These are phyloP conservation scores for Amaranthus cruentus DNA, from an alignment of 148 eudicot species.

Conservation along the genomic window DNA sequence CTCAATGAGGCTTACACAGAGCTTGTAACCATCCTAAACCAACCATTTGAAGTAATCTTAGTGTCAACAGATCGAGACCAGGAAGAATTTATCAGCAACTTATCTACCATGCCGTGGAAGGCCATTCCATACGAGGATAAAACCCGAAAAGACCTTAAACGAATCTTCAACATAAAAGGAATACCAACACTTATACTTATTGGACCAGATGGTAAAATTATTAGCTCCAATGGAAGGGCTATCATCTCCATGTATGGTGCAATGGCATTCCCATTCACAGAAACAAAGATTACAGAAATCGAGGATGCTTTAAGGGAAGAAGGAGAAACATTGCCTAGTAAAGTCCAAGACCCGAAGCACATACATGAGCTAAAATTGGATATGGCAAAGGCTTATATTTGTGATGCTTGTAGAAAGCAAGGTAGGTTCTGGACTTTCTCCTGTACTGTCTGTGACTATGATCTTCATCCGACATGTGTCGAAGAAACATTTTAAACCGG, in stretches of 20 bases:
- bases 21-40: slow-evolving; percentile 21
- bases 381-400: slow-evolving; percentile 53
- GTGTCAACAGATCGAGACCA: slow-evolving; percentile 47
- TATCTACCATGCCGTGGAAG: slow-evolving; percentile 53
- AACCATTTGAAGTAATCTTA: slow-evolving; percentile 44
- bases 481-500: slow-evolving; percentile 23
- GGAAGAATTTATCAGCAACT: slow-evolving; percentile 36
- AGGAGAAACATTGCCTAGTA: slow-evolving; percentile 41
- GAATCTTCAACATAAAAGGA: slow-evolving; percentile 47
- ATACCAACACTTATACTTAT: slow-evolving; percentile 45
- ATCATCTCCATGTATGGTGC: slow-evolving; percentile 40
- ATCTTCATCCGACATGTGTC: slow-evolving; percentile 53
- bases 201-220: slow-evolving; percentile 43
- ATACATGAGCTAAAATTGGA: slow-evolving; percentile 48
- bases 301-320: slow-evolving; percentile 35
- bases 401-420: slow-evolving; percentile 41
- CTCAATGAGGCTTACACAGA: slow-evolving; percentile 40
- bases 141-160: slow-evolving; percentile 38
- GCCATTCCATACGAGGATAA: slow-evolving; percentile 47
- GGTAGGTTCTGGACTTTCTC: slow-evolving; percentile 61
- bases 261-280: slow-evolving; percentile 47
- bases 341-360: slow-evolving; percentile 42
- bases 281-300: slow-evolving; percentile 31
- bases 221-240: slow-evolving; percentile 40
- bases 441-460: slow-evolving; percentile 52